Evolutionary conservation across 2,329 filamentous ascomycete species (phyloP), one percentile per base, ranked within the genome.

Genomic region (Cercospora berteroae): DNA sequence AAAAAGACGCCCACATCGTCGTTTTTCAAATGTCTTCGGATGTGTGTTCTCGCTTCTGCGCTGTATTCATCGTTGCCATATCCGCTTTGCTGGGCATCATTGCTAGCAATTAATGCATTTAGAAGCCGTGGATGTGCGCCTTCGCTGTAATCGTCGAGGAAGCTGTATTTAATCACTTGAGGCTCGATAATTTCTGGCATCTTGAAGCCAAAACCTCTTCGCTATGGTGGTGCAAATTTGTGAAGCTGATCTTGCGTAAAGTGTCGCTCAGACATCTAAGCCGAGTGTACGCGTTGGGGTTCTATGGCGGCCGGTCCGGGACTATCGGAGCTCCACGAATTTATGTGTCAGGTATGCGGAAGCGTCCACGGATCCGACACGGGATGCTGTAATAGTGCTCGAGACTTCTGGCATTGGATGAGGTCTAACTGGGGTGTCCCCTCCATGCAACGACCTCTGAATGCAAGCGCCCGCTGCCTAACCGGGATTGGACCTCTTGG

Each of bases 121-220:
- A 63, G n/a, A 7, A 63, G 29, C 13, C 44, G 29, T 8, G 61
- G 61, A 18, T 63, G 61, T 56, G 61, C 61, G 10, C 61, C 61
- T 57, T 63, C 61, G 50, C 61, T 63, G 61, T 63, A 63, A 44
- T 63, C 61, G 12, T 63, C 61, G 8, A 57, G 20, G 10, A 63
- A 63, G 9, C 50, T 39, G 61, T 63, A 63, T 29, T 42, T 63
- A n/a, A 39, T 36, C 6, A 36, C 60, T 8, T 55, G 39, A 18
- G 60, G 18, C 13, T 63, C 42, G 20, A 63, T 63, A n/a, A 63
- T 52, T 39, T 63, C 60, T 23, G 60, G 60, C 60, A 63, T 63
- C 12, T 18, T 55, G 44, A 6, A 18, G 44, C 42, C n/a, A n/a
- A 1, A 31, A 10, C 16, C 23, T 55, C 8, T 5, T 27, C 13